Conservation (phyloP, 768 basidiomycete genomes). For the Clavulina sp. region DNA sequence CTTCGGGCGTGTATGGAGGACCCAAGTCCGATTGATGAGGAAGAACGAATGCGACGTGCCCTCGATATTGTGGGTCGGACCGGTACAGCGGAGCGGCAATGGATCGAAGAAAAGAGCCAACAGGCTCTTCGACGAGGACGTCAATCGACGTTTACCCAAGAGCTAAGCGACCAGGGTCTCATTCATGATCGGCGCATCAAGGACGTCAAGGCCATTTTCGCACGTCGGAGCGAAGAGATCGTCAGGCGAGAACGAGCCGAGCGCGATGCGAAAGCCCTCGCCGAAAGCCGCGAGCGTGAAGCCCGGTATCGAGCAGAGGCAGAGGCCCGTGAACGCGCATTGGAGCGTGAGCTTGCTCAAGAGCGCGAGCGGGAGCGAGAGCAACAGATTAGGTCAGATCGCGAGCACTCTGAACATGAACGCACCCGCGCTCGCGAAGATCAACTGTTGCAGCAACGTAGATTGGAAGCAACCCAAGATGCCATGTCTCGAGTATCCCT, state of each 20-base stretch:
- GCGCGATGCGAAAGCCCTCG: not conserved
- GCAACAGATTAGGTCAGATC: no score
- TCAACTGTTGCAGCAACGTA: no score
- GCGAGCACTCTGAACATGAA: no score
- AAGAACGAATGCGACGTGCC: not conserved
- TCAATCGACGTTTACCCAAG: not conserved
- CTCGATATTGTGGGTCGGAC: not conserved
- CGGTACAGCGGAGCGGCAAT: not conserved
- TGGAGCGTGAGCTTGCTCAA: constrained; percentile 26
- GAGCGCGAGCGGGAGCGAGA: constrained; percentile 33
- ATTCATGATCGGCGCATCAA: constrained; percentile 3
- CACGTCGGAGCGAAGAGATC: constrained; percentile 11
- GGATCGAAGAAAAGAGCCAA: not conserved
- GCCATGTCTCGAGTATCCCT: no score
- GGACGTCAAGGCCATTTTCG: constrained; percentile 16
- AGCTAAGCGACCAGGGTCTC: not conserved
- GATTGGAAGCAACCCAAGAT: no score
- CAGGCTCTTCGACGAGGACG: not conserved
- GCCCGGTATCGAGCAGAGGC: constrained; percentile 19
- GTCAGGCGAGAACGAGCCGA: constrained; percentile 27
- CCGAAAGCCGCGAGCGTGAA: constrained; percentile 20
- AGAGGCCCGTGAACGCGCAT: constrained; percentile 20
- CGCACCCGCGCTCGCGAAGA: no score
- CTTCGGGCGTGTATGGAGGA: not conserved
- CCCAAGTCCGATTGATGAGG: not conserved